Conservation (phyloP, 192 early-diverging fungal species). For the Physocladia obscura region DNA sequence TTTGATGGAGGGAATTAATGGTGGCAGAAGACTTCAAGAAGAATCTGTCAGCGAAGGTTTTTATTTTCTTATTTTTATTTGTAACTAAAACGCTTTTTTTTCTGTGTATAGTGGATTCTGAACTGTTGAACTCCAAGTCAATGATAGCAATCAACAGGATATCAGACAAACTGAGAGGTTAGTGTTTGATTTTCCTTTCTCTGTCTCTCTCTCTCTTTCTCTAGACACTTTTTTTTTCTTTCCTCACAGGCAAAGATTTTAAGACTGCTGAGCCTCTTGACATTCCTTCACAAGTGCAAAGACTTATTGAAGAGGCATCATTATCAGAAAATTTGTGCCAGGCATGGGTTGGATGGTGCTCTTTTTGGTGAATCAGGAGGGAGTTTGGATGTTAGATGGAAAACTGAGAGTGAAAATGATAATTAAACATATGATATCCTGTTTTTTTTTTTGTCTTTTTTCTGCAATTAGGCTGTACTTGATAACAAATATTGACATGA, state of each 20-base stretch:
- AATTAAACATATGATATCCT: too few species aligned
- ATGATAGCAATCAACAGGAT: conserved; percentile 80
- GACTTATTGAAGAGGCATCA: conserved; percentile 80
- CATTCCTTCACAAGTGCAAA: conserved; percentile 77
- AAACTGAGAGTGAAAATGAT: too few species aligned
- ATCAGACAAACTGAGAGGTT: conserved; percentile 77
- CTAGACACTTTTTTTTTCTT: not conserved
- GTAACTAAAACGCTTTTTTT: too few species aligned
- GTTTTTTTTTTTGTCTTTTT: too few species aligned
- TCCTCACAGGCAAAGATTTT: conserved; percentile 74
- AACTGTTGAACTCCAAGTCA: conserved; percentile 66
- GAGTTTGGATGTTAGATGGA: too few species aligned
- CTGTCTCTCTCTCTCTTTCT: not conserved
- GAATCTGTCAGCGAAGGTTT: too few species aligned
- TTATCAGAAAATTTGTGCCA: conserved; percentile 80
- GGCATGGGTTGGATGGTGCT: conserved; percentile 27
- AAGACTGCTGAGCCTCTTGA: conserved; percentile 68
- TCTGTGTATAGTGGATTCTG: too few species aligned
- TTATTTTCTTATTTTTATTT: too few species aligned
- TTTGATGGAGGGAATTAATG: too few species aligned
- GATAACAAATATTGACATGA: too few species aligned
- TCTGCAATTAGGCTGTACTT: too few species aligned
- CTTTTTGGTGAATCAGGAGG: not conserved
- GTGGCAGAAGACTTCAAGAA: too few species aligned
- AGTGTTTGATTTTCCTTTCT: not conserved